A percentile compares a stretch with the other conserved stretches of the same genome.
Evolutionary conservation across 805 yeast genomes (phyloP).

Genomic region (Gaillardinia entomophila): DNA sequence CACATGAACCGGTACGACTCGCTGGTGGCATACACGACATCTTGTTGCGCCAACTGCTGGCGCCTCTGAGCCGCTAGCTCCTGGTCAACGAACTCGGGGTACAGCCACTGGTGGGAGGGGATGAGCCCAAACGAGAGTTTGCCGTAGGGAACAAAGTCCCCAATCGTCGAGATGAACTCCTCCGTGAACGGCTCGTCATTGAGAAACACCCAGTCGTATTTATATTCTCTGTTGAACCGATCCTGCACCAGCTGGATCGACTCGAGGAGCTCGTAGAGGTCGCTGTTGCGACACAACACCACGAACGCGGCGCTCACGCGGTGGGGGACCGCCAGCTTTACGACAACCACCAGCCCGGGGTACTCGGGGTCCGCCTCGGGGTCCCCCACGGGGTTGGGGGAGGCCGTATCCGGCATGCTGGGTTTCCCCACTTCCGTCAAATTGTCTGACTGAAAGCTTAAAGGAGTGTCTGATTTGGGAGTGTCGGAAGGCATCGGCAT

Average conservation of each 20-base stretch:
- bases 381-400: too few species aligned
- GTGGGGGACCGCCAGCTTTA: too few species aligned
- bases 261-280: slow-evolving; percentile 49
- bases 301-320: slow-evolving; percentile 61
- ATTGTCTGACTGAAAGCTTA: too few species aligned
- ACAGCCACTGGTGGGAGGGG: slow-evolving; percentile 60
- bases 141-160: slow-evolving; percentile 49
- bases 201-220: slow-evolving; percentile 76
- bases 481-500: too few species aligned
- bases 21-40: slow-evolving; percentile 52
- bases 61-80: slow-evolving; percentile 19
- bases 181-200: slow-evolving; percentile 62
- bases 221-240: slow-evolving; percentile 54
- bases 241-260: slow-evolving; percentile 61
- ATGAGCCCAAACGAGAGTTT: slow-evolving; percentile 56
- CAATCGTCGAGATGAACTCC: slow-evolving; percentile 46
- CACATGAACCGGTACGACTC: slow-evolving; percentile 70
- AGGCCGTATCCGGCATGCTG: too few species aligned
- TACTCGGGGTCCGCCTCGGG: too few species aligned
- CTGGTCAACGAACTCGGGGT: slow-evolving; percentile 61
- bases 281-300: slow-evolving; percentile 65
- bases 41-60: slow-evolving; percentile 7
- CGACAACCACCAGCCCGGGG: too few species aligned
- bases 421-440: too few species aligned
- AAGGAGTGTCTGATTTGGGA: too few species aligned